A percentile compares a stretch with the other conserved stretches of the same genome.
These are phyloP conservation scores for Uronychia binucleata DNA, from an alignment of 73 alveolate genomes.

Conservation along the genomic window DNA sequence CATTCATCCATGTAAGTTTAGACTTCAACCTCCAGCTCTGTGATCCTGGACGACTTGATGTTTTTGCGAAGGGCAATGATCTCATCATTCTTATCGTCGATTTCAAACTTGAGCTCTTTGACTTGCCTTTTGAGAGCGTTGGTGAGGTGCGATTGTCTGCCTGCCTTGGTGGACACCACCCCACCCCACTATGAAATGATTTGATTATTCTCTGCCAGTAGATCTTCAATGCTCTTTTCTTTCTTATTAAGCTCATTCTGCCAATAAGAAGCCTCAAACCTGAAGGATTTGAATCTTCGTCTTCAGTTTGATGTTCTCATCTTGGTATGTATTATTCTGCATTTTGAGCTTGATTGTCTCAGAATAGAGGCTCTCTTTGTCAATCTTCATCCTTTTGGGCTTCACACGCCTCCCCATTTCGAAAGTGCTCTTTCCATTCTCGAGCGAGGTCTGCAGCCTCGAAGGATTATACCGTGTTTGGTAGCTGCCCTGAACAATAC, in stretches of 20 bases:
- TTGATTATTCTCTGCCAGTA: neutral
- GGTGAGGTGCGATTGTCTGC: slow-evolving; percentile 27
- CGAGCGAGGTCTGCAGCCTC: neutral
- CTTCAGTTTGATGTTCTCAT: slow-evolving; percentile 29
- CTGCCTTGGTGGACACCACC: neutral
- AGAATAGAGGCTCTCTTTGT: slow-evolving; percentile 22
- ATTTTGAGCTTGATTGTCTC: slow-evolving; percentile 27
- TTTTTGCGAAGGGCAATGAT: slow-evolving; percentile 39
- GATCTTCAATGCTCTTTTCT: slow-evolving; percentile 1
- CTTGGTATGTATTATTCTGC: slow-evolving; percentile 5
- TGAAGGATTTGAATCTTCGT: slow-evolving; percentile 1
- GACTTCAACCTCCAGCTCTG: slow-evolving; percentile 56
- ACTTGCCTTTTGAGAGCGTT: slow-evolving; percentile 42
- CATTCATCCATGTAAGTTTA: slow-evolving; percentile 66
- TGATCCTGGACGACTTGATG: slow-evolving; percentile 48
- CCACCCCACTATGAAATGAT: neutral
- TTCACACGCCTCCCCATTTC: neutral
- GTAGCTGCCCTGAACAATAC: neutral
- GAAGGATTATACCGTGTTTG: neutral
- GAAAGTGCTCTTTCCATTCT: neutral
- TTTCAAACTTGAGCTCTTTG: slow-evolving; percentile 36
- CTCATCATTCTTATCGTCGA: slow-evolving; percentile 34
- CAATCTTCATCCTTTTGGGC: neutral
- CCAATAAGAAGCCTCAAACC: slow-evolving; percentile 14
- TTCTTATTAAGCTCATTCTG: slow-evolving; percentile 5